Percentiles rank a stretch among this genome's conserved stretches.
phyloP scores from a whole-genome alignment of 208 protist genomes.

The Leishmania tropica region DNA sequence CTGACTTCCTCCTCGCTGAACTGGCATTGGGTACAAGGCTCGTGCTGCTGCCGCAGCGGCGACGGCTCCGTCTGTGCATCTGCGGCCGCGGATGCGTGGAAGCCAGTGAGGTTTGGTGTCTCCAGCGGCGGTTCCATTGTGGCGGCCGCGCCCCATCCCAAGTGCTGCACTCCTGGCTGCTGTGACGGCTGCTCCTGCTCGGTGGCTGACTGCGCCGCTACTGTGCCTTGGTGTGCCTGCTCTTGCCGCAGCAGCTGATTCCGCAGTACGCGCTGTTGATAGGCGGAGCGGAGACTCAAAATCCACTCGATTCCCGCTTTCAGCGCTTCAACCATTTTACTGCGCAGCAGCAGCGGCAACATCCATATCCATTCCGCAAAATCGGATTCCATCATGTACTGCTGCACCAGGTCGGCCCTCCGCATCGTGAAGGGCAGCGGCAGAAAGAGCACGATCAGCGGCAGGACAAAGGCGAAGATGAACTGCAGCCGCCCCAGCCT shows the following conservation, averaged over 20 bases:
- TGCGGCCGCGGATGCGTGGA: background rate
- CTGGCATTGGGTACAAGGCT: background rate
- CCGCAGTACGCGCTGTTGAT: slow-evolving; percentile 14
- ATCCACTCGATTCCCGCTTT: slow-evolving; percentile 16
- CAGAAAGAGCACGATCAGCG: slow-evolving; percentile 57
- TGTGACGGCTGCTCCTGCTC: slow-evolving; percentile 4
- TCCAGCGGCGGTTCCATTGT: background rate
- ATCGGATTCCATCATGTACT: slow-evolving; percentile 53
- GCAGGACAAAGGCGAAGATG: slow-evolving; percentile 53
- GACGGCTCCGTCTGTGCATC: background rate
- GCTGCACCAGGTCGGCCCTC: slow-evolving; percentile 44
- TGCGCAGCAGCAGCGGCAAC: slow-evolving; percentile 39
- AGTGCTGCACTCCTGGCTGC: background rate
- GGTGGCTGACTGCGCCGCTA: background rate
- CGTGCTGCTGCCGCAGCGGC: background rate
- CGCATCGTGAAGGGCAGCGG: slow-evolving; percentile 54
- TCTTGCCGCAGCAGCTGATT: slow-evolving; percentile 29
- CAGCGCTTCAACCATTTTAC: slow-evolving; percentile 24
- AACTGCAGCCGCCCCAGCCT: slow-evolving; percentile 28
- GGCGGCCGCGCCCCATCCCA: background rate
- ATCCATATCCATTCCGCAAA: slow-evolving; percentile 58
- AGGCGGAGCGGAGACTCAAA: slow-evolving; percentile 17
- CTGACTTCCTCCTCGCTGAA: slow-evolving; percentile 1
- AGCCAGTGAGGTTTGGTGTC: background rate
- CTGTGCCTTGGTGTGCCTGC: slow-evolving; percentile 7